Percentiles rank a stretch among this genome's conserved stretches.
phyloP scores from a whole-genome alignment of 331 rosid genomes.

The Cydonia oblonga region DNA sequence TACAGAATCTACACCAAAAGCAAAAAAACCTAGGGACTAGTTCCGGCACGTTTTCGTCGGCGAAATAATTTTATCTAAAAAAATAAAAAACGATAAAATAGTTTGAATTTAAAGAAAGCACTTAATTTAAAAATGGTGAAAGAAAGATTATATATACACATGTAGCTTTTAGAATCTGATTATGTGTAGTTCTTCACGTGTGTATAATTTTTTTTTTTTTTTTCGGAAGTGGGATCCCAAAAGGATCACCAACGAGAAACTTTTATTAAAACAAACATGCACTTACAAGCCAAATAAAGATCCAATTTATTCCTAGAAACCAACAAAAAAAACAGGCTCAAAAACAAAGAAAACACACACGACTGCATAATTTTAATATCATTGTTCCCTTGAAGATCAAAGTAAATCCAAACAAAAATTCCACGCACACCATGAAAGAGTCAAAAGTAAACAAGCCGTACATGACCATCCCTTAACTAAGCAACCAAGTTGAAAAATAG shows the following conservation, averaged over 20 bases:
- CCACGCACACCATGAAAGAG: background rate
- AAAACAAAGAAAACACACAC: too few species aligned
- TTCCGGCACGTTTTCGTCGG: background rate
- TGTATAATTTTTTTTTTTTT: background rate
- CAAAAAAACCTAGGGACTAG: too few species aligned
- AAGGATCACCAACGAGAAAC: conserved; percentile 1
- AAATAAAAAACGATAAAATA: background rate
- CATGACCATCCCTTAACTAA: background rate
- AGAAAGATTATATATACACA: background rate
- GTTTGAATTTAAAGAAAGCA: background rate
- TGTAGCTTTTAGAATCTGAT: background rate
- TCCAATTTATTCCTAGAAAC: too few species aligned
- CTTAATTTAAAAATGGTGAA: background rate
- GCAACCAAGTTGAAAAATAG: background rate
- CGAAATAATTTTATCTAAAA: background rate
- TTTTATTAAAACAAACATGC: too few species aligned
- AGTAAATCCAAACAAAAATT: conserved; percentile 3
- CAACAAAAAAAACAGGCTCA: too few species aligned
- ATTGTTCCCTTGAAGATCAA: background rate
- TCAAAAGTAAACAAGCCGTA: background rate
- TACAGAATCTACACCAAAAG: background rate
- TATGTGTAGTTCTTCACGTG: background rate
- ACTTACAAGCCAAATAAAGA: too few species aligned
- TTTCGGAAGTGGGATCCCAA: background rate
- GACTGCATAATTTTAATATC: background rate